phyloP scores from a whole-genome alignment of 2,329 filamentous ascomycete genomes.

The Neonectria coccinea region DNA sequence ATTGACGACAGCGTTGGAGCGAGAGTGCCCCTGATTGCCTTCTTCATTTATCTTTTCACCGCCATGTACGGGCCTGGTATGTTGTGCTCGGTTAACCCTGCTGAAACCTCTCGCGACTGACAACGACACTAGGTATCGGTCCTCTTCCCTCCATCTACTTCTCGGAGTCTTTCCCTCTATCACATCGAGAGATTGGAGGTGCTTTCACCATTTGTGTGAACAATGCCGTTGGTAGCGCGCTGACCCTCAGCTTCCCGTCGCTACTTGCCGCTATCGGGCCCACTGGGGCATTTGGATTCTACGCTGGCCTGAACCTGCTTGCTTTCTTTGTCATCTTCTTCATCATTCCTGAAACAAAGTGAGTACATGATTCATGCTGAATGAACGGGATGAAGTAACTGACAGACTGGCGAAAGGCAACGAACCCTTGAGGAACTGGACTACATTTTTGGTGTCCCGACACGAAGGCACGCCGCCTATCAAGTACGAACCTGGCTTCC shows the following conservation, averaged over 20 bases:
- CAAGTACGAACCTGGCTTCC: constrained; percentile 51
- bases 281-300: constrained; percentile 68
- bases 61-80: constrained; percentile 56
- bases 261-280: constrained; percentile 54
- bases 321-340: constrained; percentile 74
- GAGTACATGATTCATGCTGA: background rate
- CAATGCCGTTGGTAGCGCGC: constrained; percentile 44
- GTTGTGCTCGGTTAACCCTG: background rate
- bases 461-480: constrained; percentile 48
- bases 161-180: constrained; percentile 66
- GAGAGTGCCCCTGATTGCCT: constrained; percentile 58
- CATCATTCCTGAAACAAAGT: constrained; percentile 67
- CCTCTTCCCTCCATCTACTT: constrained; percentile 58
- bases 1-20: constrained; percentile 55
- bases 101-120: background rate
- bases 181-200: constrained; percentile 58
- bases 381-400: accelerated
- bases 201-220: constrained; percentile 50
- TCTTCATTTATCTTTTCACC: constrained; percentile 65
- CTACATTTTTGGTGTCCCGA: constrained; percentile 53
- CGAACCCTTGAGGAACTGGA: constrained; percentile 56
- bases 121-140: constrained; percentile 41
- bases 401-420: constrained; percentile 34
- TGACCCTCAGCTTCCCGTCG: constrained; percentile 59
- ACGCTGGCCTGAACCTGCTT: constrained; percentile 68